Conservation (phyloP, 2,329 filamentous ascomycete genomes). For the Penicillium sp. region DNA sequence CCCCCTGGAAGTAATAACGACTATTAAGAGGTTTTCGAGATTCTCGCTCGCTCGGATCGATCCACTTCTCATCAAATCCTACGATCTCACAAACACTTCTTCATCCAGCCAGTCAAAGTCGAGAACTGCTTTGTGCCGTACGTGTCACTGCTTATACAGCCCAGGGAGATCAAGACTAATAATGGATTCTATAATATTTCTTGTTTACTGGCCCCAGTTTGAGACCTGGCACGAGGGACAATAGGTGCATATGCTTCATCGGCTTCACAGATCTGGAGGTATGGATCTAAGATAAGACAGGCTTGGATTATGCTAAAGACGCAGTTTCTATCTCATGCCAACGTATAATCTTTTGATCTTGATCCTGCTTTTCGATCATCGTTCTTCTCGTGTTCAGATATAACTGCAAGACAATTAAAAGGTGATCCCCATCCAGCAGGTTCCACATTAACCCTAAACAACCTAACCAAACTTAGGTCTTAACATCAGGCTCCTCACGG, state of each 20-base stretch:
- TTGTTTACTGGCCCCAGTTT: no score
- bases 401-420: conserved; percentile 14
- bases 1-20: no score
- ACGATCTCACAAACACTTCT: no score
- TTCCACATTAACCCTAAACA: conserved; percentile 13
- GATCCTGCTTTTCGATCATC: conserved; percentile 17
- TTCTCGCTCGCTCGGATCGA: no score
- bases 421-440: conserved; percentile 26
- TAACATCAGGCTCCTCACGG: conserved; percentile 90
- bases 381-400: conserved; percentile 9
- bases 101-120: no score
- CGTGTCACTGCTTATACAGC: no score
- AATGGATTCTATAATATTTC: neutral
- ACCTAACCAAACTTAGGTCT: conserved; percentile 62
- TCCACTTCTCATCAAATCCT: no score
- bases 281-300: neutral
- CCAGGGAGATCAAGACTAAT: no score
- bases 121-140: no score
- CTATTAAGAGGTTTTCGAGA: no score
- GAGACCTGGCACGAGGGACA: neutral
- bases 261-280: neutral
- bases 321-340: conserved; percentile 2
- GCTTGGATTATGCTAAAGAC: conserved; percentile 1
- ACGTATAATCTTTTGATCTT: conserved; percentile 3
- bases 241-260: neutral